Evolutionary conservation across 2,329 filamentous ascomycete species (phyloP), one percentile per base, ranked within the genome.

Genomic region (Cercospora sesami): DNA sequence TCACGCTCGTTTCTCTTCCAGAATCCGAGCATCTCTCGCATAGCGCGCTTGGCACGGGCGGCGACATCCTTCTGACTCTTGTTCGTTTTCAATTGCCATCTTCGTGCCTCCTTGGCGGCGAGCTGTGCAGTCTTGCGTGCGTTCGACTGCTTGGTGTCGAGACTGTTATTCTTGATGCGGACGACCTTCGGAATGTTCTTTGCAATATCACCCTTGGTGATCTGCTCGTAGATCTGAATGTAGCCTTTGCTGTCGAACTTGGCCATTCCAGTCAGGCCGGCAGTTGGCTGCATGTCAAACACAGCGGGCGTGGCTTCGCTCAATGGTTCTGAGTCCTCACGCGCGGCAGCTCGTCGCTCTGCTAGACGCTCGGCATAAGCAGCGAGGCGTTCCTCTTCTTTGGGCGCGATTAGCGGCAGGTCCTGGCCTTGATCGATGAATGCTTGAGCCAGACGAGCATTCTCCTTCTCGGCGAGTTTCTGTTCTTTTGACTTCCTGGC

Each of bases 1-100:
- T 99, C 95, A 63, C 94, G 91, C 80, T 99, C 95, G 79, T 99
- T 99, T 66, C 94, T 91, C 82, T 98, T 98, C 95, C 95, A 99
- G 86, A 98, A 99, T 67, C 92, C 89, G 87, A 97, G 95, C 95
- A 99, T 99, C 81, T 99, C 95, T 78, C 95, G 89, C 95, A 99
- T 99, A 68, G 94, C 94, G 73, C 95, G 91, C 85, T 99, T 99
- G 67, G 95, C 95, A 59, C 95, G 89, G 51, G 95, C 95, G 79
- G 98, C 95, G 4, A 96, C 91, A 80, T 99, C 95, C 80, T 99
- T 99, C 79, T 92, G 95, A 77, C 94, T 96, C 86, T 99, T 98
- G 84, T 99, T 99, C 64, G 95, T 99, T 51, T 93, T 91, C 69
- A 96, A 87, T 80, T 99, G 96, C 95, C 95, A 99, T 76, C 96